These are phyloP conservation scores for Lipomyces orientalis DNA, from an alignment of 805 yeast genomes.

Conservation along the genomic window DNA sequence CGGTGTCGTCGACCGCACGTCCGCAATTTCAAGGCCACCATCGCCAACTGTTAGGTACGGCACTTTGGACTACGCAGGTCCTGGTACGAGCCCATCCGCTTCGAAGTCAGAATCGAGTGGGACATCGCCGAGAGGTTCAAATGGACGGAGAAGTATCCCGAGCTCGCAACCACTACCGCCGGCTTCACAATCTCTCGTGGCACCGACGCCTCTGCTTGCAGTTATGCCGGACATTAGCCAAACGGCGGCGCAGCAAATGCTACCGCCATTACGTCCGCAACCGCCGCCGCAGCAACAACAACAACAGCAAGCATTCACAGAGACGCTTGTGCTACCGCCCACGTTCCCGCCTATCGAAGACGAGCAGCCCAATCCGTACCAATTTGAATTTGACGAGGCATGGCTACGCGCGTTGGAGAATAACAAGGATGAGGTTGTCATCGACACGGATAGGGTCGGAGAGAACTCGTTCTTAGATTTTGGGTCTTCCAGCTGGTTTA, in stretches of 20 bases:
- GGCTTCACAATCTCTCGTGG: neutral
- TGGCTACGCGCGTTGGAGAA: conserved; percentile 38
- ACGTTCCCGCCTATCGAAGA: conserved; percentile 34
- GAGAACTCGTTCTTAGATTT: conserved; percentile 36
- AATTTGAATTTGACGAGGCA: conserved; percentile 36
- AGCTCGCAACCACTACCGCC: conserved; percentile 3
- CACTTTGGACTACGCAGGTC: conserved; percentile 34
- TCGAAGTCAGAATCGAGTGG: conserved; percentile 27
- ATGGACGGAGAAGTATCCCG: conserved; percentile 18
- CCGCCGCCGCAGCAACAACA: neutral
- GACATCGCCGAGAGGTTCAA: conserved; percentile 23
- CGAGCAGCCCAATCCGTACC: conserved; percentile 36
- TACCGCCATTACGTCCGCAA: conserved; percentile 8
- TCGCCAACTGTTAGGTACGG: conserved; percentile 38
- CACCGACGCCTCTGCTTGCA: neutral
- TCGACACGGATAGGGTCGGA: conserved; percentile 37
- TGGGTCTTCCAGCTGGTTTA: conserved; percentile 31
- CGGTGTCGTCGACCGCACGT: conserved; percentile 12
- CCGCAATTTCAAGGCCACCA: conserved; percentile 34
- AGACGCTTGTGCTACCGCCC: conserved; percentile 31
- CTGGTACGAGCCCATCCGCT: conserved; percentile 29
- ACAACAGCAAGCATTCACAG: conserved; percentile 7
- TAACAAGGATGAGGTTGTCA: conserved; percentile 34
- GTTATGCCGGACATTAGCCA: neutral
- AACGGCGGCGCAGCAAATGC: neutral